Conservation (phyloP, 2,329 filamentous ascomycete species). For the Amauroascus niger region DNA sequence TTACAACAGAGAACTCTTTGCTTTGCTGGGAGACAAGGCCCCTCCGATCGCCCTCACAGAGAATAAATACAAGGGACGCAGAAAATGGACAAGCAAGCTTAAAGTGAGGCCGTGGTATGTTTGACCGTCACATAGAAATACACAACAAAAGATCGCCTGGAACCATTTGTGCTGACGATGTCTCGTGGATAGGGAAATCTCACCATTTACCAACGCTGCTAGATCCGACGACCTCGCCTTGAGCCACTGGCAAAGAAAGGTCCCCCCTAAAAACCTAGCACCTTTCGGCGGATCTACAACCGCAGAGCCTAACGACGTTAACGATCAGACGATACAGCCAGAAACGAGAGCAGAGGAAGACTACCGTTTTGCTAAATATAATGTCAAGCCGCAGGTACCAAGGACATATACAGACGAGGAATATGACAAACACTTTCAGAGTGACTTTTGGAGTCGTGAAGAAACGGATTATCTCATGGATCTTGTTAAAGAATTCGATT, state of each 20-base stretch:
- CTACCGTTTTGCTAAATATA: conserved; percentile 72
- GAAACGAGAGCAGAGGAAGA: conserved; percentile 27
- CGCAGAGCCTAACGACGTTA: conserved; percentile 27
- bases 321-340: conserved; percentile 24
- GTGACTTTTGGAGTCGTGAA: conserved; percentile 73
- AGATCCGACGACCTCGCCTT: conserved; percentile 62
- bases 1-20: conserved; percentile 43
- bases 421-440: conserved; percentile 65
- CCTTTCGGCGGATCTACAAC: conserved; percentile 29
- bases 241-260: conserved; percentile 69
- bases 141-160: conserved; percentile 37
- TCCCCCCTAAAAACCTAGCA: conserved; percentile 35
- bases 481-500: conserved; percentile 65
- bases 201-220: conserved; percentile 66
- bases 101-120: conserved; percentile 37
- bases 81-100: conserved; percentile 39
- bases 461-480: conserved; percentile 88
- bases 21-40: conserved; percentile 43
- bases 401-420: conserved; percentile 72
- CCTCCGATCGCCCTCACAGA: conserved; percentile 45
- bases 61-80: conserved; percentile 44
- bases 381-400: conserved; percentile 67
- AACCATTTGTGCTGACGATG: conserved; percentile 41
- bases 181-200: conserved; percentile 51
- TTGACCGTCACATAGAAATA: conserved; percentile 50